Percentiles rank a stretch among this genome's conserved stretches.
phyloP scores from a whole-genome alignment of 441 rosid species.

The Cnidoscolus chayamansa region DNA sequence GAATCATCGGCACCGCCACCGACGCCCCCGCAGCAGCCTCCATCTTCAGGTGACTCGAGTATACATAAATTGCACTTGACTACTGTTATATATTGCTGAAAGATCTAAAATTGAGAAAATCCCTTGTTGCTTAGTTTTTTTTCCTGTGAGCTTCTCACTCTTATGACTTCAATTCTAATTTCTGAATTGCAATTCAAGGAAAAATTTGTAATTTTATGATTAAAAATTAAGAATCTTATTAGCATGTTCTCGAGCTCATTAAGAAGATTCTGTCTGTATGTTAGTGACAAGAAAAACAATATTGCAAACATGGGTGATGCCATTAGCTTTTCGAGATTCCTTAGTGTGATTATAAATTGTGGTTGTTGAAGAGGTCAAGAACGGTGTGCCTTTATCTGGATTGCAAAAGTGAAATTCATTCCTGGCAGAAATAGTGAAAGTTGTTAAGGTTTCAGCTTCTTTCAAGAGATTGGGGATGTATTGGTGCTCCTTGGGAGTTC shows the following conservation, averaged over 20 bases:
- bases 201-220: not conserved
- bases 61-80: not conserved
- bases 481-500: not conserved
- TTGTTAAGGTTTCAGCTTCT: not conserved
- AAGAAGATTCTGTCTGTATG: too few relatives aligned
- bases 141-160: too few relatives aligned
- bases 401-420: not conserved
- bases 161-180: not conserved
- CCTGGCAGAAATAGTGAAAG: too few relatives aligned
- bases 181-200: not conserved
- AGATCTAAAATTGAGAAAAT: too few relatives aligned
- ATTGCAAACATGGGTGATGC: too few relatives aligned
- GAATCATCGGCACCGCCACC: conserved; percentile 22
- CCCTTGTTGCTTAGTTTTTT: too few relatives aligned
- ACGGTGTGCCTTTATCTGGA: not conserved
- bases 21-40: conserved; percentile 20
- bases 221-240: too few relatives aligned
- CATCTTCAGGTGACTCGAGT: conserved; percentile 23
- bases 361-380: not conserved
- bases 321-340: too few relatives aligned
- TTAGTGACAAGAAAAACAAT: too few relatives aligned
- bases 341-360: not conserved
- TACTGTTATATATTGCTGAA: not conserved
- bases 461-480: not conserved
- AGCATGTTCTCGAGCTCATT: too few relatives aligned